These are phyloP conservation scores for Penicillium lividum DNA, from an alignment of 495 filamentous ascomycete genomes.

Conservation along the genomic window DNA sequence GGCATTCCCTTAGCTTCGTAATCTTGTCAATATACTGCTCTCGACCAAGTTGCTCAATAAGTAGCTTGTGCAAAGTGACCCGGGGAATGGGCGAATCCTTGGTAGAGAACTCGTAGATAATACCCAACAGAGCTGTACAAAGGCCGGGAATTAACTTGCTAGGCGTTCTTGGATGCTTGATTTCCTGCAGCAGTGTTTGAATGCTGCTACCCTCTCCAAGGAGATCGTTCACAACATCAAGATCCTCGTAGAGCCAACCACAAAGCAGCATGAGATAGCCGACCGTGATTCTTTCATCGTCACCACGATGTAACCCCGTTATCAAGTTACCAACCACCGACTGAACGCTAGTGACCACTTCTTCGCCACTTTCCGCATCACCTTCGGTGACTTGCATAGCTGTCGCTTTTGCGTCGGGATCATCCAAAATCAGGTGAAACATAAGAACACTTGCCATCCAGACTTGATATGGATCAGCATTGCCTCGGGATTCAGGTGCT, in stretches of 20 bases:
- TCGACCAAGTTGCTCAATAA: conserved; percentile 77
- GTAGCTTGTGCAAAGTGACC: conserved; percentile 75
- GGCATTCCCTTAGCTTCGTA: conserved; percentile 72
- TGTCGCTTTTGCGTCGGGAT: conserved; percentile 73
- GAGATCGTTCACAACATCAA: conserved; percentile 89
- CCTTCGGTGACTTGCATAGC: conserved; percentile 86
- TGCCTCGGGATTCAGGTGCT: conserved; percentile 54
- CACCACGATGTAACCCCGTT: conserved; percentile 66
- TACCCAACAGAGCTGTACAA: conserved; percentile 79
- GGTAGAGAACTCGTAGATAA: conserved; percentile 95
- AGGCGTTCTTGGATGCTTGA: conserved; percentile 58
- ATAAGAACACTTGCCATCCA: conserved; percentile 93
- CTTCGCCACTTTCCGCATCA: conserved; percentile 86
- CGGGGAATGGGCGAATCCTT: conserved; percentile 93
- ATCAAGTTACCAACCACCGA: conserved; percentile 80
- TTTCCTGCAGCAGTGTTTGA: conserved; percentile 77
- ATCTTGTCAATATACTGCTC: conserved; percentile 89
- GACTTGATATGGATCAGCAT: conserved; percentile 80
- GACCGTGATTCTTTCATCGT: conserved; percentile 79
- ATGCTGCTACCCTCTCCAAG: conserved; percentile 92
- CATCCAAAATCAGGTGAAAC: conserved; percentile 85
- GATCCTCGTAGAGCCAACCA: conserved; percentile 91
- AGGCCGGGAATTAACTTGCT: conserved; percentile 75
- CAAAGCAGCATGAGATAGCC: conserved; percentile 93
- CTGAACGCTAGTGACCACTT: conserved; percentile 94